These are phyloP conservation scores for Scleroderma bovista DNA, from an alignment of 768 basidiomycete genomes.

Conservation along the genomic window DNA sequence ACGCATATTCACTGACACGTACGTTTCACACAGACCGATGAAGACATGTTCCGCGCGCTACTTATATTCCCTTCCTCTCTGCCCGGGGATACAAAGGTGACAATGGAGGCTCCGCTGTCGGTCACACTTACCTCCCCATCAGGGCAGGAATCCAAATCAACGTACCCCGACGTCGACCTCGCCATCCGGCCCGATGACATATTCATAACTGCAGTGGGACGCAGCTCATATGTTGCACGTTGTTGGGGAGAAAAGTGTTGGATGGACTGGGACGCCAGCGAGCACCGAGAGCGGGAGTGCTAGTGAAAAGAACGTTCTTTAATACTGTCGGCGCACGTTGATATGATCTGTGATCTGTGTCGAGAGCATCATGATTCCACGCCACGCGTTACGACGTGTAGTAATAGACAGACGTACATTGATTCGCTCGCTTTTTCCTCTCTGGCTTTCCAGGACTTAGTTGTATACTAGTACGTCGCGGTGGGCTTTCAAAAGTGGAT, in stretches of 20 bases:
- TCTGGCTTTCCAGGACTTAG: too few species aligned
- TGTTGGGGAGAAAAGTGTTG: conserved; percentile 33
- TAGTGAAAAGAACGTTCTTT: neutral
- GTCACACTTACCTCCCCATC: conserved; percentile 31
- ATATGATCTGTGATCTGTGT: too few species aligned
- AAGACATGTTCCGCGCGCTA: conserved; percentile 97
- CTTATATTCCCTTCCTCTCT: conserved; percentile 47
- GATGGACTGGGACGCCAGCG: neutral
- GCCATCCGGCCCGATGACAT: conserved; percentile 61
- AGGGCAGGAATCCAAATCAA: conserved; percentile 8
- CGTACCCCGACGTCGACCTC: conserved; percentile 50
- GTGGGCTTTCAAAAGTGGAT: too few species aligned
- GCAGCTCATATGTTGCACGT: conserved; percentile 70
- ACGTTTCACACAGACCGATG: conserved; percentile 66
- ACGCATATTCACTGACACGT: neutral
- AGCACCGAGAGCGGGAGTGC: neutral
- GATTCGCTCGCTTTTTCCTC: too few species aligned
- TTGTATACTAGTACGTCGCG: too few species aligned
- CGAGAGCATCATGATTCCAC: neutral
- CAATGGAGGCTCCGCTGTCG: conserved; percentile 54
- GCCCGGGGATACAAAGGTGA: conserved; percentile 34
- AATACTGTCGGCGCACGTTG: neutral
- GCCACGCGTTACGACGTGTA: neutral
- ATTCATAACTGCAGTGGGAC: conserved; percentile 93
- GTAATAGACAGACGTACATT: too few species aligned